These are phyloP conservation scores for Plectosphaerella cucumerina DNA, from an alignment of 2,329 filamentous ascomycete species.

Conservation along the genomic window DNA sequence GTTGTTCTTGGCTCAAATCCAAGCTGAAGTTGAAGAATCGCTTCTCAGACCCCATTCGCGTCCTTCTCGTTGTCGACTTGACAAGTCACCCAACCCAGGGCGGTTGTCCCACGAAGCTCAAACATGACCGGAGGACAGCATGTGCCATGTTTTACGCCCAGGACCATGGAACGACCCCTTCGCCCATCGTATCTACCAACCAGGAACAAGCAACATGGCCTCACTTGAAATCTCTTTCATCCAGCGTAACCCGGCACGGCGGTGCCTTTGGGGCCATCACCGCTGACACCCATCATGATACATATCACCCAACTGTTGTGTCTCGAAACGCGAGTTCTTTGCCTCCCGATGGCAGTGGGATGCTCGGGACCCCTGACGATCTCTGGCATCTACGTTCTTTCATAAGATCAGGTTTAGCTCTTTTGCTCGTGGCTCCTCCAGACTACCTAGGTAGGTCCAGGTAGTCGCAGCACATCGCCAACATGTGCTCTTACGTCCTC, in stretches of 20 bases:
- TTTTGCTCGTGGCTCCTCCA: too few relatives aligned
- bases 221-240: neutral
- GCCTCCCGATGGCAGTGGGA: neutral
- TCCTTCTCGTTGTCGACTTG: neutral
- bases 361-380: neutral
- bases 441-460: too few relatives aligned
- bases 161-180: neutral
- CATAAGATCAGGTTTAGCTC: neutral
- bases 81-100: neutral
- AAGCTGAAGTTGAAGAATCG: too few relatives aligned
- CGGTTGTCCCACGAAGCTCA: neutral
- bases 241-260: neutral
- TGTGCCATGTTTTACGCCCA: neutral
- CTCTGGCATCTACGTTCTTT: neutral
- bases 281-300: too few relatives aligned
- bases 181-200: neutral
- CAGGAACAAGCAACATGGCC: neutral
- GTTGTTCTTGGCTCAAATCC: neutral
- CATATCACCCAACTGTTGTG: neutral
- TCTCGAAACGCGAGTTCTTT: neutral
- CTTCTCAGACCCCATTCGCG: neutral
- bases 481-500: slow-evolving; percentile 24
- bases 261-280: too few relatives aligned
- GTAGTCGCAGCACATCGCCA: neutral
- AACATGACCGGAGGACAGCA: neutral